Evolutionary conservation across 805 yeast genomes (phyloP).

Genomic region (Ascoidea rubescens): DNA sequence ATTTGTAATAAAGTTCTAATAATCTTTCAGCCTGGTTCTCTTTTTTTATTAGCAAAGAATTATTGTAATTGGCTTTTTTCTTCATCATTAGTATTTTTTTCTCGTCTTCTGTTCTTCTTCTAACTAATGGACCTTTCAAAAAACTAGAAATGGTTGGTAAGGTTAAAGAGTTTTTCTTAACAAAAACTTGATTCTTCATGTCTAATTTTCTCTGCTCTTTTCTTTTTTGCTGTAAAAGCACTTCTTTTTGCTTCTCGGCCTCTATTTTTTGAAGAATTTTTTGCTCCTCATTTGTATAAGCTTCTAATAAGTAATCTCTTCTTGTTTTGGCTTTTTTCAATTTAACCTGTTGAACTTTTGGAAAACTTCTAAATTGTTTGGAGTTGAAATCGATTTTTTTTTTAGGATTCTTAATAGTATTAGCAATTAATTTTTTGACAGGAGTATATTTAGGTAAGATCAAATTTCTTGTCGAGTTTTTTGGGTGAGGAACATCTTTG

Average conservation of each 20-base stretch:
- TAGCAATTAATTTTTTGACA: constrained; percentile 43
- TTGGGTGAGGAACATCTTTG: constrained; percentile 54
- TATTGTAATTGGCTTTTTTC: constrained; percentile 52
- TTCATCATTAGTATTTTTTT: constrained; percentile 38
- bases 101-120: constrained; percentile 64
- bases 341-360: constrained; percentile 30
- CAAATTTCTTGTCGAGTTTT: constrained; percentile 43
- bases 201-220: constrained; percentile 18
- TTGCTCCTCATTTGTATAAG: constrained; percentile 41
- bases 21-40: constrained; percentile 41
- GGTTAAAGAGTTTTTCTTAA: constrained; percentile 34
- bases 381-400: constrained; percentile 13
- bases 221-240: constrained; percentile 21
- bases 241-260: constrained; percentile 17
- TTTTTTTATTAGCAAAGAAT: constrained; percentile 35
- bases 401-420: constrained; percentile 35
- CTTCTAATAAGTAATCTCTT: constrained; percentile 52
- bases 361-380: constrained; percentile 21
- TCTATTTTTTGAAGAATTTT: constrained; percentile 23
- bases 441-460: constrained; percentile 37
- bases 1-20: constrained; percentile 58
- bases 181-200: constrained; percentile 15
- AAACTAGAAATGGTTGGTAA: constrained; percentile 67
- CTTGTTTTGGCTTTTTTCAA: constrained; percentile 49
- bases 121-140: constrained; percentile 55